Percentiles rank a stretch among this genome's conserved stretches.
phyloP scores from a whole-genome alignment of 2,329 filamentous ascomycete genomes.

The Aspergillus pseudoterreus region DNA sequence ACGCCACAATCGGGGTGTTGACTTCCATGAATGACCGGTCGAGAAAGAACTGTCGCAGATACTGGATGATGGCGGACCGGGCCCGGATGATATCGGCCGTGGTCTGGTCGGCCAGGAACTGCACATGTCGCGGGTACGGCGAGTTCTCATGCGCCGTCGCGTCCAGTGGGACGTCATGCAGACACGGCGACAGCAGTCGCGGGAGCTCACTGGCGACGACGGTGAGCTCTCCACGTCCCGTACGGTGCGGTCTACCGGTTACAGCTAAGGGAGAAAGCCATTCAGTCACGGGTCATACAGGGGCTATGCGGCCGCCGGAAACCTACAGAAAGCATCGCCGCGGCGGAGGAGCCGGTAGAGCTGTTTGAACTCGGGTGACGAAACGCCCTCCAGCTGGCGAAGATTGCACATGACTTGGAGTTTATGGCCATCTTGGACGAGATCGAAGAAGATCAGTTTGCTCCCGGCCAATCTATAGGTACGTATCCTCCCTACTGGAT shows the following conservation, averaged over 20 bases:
- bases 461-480: conserved; percentile 68
- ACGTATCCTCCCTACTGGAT: conserved; percentile 65
- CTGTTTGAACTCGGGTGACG: conserved; percentile 50
- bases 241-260: conserved; percentile 66
- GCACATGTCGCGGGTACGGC: conserved; percentile 75
- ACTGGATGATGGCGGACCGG: conserved; percentile 69
- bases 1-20: conserved; percentile 81
- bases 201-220: conserved; percentile 67
- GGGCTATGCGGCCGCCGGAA: background rate
- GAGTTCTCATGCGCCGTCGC: conserved; percentile 68
- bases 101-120: conserved; percentile 72
- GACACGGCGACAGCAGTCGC: conserved; percentile 67
- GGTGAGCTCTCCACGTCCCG: conserved; percentile 70
- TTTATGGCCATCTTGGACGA: conserved; percentile 67
- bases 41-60: conserved; percentile 70
- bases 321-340: conserved; percentile 80
- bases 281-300: too few species aligned
- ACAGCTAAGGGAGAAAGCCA: conserved; percentile 51
- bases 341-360: conserved; percentile 66
- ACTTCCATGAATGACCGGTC: conserved; percentile 76
- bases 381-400: conserved; percentile 38
- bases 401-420: conserved; percentile 76
- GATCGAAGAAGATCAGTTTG: conserved; percentile 79
- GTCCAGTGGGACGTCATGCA: conserved; percentile 72
- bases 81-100: conserved; percentile 68